These are phyloP conservation scores for Trametes coccinea DNA, from an alignment of 768 basidiomycete genomes.

Conservation along the genomic window DNA sequence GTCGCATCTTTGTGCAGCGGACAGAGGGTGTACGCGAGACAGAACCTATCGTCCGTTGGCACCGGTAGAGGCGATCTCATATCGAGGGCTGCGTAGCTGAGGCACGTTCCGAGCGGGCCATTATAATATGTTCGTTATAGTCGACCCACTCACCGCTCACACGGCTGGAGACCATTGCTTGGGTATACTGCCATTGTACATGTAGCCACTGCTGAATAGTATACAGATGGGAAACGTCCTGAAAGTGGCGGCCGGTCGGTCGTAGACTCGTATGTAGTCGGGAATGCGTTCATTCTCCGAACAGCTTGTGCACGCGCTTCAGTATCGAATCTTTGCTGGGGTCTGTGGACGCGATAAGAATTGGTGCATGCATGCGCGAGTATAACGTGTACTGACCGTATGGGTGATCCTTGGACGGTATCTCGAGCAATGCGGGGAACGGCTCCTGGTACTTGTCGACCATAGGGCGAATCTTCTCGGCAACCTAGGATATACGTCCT, in stretches of 20 bases:
- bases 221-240: slow-evolving; percentile 17
- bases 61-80: slow-evolving; percentile 35
- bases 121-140: neutral
- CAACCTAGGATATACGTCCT: slow-evolving; percentile 57
- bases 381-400: slow-evolving; percentile 54
- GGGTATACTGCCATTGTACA: slow-evolving; percentile 19
- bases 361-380: slow-evolving; percentile 1
- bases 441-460: slow-evolving; percentile 95
- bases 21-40: slow-evolving; percentile 66
- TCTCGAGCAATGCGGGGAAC: slow-evolving; percentile 96
- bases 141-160: slow-evolving; percentile 14
- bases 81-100: neutral
- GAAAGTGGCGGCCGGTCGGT: neutral
- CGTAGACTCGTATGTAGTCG: neutral
- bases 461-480: slow-evolving; percentile 93
- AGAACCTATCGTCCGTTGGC: slow-evolving; percentile 71
- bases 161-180: neutral
- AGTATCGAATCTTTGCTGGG: slow-evolving; percentile 94
- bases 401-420: slow-evolving; percentile 97
- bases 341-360: slow-evolving; percentile 50
- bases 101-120: neutral
- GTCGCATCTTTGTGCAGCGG: slow-evolving; percentile 72
- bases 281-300: slow-evolving; percentile 70
- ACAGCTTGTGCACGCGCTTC: slow-evolving; percentile 94
- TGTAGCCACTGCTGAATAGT: slow-evolving; percentile 14